Base-by-base conservation (phyloP, 2,329 filamentous ascomycete species). In the Orbilia ellipsospora region DNA sequence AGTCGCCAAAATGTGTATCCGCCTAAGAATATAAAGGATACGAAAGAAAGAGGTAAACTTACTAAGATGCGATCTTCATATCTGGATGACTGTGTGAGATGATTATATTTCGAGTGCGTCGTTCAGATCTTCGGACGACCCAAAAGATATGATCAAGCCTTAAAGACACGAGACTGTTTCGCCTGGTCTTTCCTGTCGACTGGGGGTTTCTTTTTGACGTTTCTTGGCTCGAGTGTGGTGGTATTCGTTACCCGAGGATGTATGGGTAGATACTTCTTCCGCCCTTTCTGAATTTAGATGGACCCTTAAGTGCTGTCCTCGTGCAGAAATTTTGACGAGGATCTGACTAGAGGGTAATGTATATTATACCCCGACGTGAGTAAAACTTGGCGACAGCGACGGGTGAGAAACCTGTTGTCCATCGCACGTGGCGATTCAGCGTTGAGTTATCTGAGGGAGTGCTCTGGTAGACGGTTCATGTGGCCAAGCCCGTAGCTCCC, bases 301-400 rank as follows among this genome's bases (percentile, higher is more conserved):
- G 72, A 75, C 72, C 72, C 72, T 75, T 68, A 75, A 55, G 64
- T 31, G 12, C 63, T 75, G 72, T 75, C 72, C 72, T 75, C 72
- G 72, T 75, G 72, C 64, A 59, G 72, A 68, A 50, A 36, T 36
- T 52, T 67, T 68, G 51, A 56, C 57, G 70, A 51, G 57, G 59
- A 18, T 57, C 63, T 59, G 52, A 51, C 57, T 36, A 36, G 31
- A 57, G 15, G 45, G 63, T 52, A 54, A 26, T 12, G 40, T 61
- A 51, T 55, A 18, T 54, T 63, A 48, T 16, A 13, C 31, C 48
- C 52, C 28, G 42, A 23, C 23, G 70, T 50, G 40, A 23, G 13
- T 48, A 48, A 48, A 23, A 13, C 48, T 64, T 63, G 52, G 55
- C 15, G 64, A 45, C 31, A 74, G 54, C 36, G 63, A 51, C 62